phyloP scores from a whole-genome alignment of 2,329 filamentous ascomycete genomes.

The Colletotrichum melonis region DNA sequence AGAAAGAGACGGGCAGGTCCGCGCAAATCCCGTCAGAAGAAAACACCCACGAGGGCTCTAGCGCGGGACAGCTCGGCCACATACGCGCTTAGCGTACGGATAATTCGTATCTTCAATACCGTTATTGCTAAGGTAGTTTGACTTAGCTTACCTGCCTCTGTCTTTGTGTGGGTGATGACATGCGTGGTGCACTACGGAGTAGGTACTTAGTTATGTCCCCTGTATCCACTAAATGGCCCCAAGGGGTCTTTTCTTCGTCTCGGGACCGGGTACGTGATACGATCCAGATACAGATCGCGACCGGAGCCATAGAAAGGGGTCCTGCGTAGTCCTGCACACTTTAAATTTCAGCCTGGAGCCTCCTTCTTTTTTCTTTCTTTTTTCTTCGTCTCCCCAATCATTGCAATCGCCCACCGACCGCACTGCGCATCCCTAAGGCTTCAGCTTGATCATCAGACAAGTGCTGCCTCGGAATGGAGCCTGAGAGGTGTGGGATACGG shows the following conservation, averaged over 20 bases:
- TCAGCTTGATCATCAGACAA: neutral
- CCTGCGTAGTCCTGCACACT: slow-evolving; percentile 13
- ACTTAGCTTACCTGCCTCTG: no score
- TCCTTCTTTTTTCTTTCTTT: neutral
- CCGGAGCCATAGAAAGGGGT: neutral
- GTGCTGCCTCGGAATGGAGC: no score
- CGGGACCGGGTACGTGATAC: slow-evolving; percentile 24
- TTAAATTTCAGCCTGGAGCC: slow-evolving; percentile 15
- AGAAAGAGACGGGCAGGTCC: neutral
- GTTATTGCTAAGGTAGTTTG: no score
- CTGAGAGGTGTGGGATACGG: no score
- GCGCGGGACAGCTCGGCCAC: neutral
- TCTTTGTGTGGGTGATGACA: neutral
- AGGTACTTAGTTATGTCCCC: neutral
- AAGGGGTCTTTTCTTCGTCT: slow-evolving; percentile 15
- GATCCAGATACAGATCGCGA: slow-evolving; percentile 26
- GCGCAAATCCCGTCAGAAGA: neutral
- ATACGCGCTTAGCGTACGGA: slow-evolving; percentile 10
- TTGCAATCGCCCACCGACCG: neutral
- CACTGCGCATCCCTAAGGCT: neutral
- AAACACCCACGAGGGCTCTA: neutral
- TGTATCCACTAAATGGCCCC: slow-evolving; percentile 13
- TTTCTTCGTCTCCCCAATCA: neutral
- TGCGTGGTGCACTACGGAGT: neutral
- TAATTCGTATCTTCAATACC: neutral